Conservation (phyloP, 768 basidiomycete genomes). For the Exidia glandulosa region DNA sequence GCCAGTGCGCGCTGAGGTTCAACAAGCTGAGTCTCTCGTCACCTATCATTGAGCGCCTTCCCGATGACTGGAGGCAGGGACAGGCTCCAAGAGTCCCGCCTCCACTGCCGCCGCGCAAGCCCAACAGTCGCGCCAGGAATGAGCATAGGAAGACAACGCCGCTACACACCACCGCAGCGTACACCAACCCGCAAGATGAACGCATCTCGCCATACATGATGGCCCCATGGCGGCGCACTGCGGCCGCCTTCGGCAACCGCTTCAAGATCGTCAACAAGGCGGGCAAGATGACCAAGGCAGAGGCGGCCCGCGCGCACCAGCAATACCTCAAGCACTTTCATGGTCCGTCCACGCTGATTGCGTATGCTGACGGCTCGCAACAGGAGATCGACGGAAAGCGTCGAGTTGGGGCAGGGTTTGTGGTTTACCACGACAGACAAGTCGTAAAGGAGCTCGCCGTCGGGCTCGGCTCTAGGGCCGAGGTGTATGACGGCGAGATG, state of each 20-base stretch:
- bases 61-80: constrained; percentile 1
- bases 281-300: background rate
- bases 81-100: background rate
- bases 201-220: background rate
- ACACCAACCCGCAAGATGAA: background rate
- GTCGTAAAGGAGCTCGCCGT: background rate
- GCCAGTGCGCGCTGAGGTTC: constrained; percentile 1
- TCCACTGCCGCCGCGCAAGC: background rate
- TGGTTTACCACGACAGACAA: background rate
- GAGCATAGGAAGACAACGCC: background rate
- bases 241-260: background rate
- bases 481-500: constrained; percentile 20
- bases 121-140: background rate
- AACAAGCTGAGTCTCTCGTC: background rate
- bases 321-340: background rate
- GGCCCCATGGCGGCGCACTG: background rate
- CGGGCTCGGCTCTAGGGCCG: constrained; percentile 16
- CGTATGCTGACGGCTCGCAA: constrained; percentile 10
- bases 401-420: constrained; percentile 5
- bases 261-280: background rate
- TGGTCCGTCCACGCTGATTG: background rate
- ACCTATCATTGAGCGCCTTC: constrained; percentile 3
- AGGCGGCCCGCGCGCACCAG: constrained; percentile 3
- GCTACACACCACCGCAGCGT: background rate
- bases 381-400: background rate